A percentile compares a stretch with the other conserved stretches of the same genome.
phyloP scores from a whole-genome alignment of 2,329 filamentous ascomycete genomes.

The Hypoxylon sp. region DNA sequence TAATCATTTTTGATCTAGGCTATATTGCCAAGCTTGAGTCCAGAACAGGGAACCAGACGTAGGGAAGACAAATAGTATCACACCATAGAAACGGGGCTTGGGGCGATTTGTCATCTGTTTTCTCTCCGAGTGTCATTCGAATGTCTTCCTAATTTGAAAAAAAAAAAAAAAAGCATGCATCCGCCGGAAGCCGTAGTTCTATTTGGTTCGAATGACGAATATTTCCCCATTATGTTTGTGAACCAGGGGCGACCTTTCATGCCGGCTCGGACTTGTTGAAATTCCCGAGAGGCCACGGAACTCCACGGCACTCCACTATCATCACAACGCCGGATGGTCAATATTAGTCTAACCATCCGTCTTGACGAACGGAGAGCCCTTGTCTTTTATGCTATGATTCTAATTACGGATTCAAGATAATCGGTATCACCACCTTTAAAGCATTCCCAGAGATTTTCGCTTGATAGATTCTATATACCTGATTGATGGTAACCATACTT shows the following conservation, averaged over 20 bases:
- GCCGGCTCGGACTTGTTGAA: not conserved
- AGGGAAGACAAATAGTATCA: not conserved
- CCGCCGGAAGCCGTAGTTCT: not conserved
- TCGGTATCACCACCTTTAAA: not conserved
- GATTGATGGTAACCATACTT: not conserved
- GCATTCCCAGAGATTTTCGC: not conserved
- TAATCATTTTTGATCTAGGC: not conserved
- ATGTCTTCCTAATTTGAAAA: not conserved
- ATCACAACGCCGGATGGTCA: constrained; percentile 1
- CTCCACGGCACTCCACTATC: constrained; percentile 24
- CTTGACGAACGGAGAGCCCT: not conserved
- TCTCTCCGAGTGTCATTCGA: not conserved
- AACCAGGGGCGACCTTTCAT: not conserved
- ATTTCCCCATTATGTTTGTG: not conserved
- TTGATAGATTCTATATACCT: not conserved
- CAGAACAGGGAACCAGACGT: not conserved
- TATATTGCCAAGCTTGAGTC: not conserved
- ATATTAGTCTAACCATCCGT: not conserved
- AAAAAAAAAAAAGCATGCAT: not conserved
- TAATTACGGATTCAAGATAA: not conserved
- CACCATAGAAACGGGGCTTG: constrained; percentile 3
- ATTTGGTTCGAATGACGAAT: not conserved
- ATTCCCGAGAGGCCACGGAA: constrained; percentile 16
- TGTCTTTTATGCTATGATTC: not conserved
- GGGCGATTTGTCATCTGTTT: constrained; percentile 1